Percentiles rank a stretch among this genome's conserved stretches.
phyloP scores from a whole-genome alignment of 2,329 filamentous ascomycete species.

The Diplodia sapinea region DNA sequence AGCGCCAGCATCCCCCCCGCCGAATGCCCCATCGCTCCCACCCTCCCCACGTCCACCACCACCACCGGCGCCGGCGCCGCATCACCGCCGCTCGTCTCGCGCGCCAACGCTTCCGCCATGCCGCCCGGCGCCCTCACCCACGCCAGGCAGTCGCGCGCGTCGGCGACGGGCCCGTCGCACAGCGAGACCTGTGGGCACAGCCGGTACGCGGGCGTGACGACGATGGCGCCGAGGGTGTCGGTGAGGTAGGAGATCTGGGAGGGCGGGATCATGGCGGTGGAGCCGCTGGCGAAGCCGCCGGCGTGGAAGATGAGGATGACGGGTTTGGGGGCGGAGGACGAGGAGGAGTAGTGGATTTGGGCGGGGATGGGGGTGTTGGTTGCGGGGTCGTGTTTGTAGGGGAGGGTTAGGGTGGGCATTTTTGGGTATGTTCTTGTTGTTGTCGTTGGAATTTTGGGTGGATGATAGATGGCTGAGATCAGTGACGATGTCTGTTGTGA shows the following conservation, averaged over 20 bases:
- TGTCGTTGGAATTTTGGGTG: neutral
- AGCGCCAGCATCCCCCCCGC: slow-evolving; percentile 48
- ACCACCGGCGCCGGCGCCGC: too few relatives aligned
- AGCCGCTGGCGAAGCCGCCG: slow-evolving; percentile 18
- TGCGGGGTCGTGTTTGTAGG: slow-evolving; percentile 8
- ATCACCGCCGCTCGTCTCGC: neutral
- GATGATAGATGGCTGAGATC: neutral
- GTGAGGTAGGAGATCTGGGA: neutral
- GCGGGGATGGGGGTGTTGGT: slow-evolving; percentile 10
- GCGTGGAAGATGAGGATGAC: slow-evolving; percentile 22
- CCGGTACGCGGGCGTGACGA: slow-evolving; percentile 37
- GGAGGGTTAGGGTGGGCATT: slow-evolving; percentile 3
- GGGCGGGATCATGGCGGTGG: neutral
- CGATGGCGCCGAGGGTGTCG: slow-evolving; percentile 33
- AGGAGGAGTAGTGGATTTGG: slow-evolving; percentile 6
- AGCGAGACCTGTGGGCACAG: slow-evolving; percentile 46
- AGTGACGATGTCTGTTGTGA: neutral
- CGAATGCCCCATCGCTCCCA: slow-evolving; percentile 48
- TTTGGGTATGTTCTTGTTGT: neutral
- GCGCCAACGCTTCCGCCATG: slow-evolving; percentile 37
- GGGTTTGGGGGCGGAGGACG: neutral
- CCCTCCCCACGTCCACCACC: slow-evolving; percentile 38
- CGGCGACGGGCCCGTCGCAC: slow-evolving; percentile 42
- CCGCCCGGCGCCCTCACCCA: slow-evolving; percentile 43
- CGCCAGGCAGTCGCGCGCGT: slow-evolving; percentile 45